phyloP scores from a whole-genome alignment of 306 rosid species.

The Senna siamea region DNA sequence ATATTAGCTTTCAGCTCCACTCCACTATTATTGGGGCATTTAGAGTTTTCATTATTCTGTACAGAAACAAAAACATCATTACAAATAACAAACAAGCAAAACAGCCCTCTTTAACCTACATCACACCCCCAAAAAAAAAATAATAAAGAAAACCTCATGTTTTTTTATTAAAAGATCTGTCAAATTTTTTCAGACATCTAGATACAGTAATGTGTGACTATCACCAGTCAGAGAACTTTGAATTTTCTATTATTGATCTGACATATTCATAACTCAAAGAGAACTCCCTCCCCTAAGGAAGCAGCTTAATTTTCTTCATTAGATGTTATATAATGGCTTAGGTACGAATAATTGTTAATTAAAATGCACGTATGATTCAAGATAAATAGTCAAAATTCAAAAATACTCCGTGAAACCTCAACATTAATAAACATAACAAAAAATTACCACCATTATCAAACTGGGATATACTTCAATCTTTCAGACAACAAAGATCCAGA shows the following conservation, averaged over 20 bases:
- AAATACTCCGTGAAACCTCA: neutral
- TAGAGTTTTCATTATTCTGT: slow-evolving; percentile 25
- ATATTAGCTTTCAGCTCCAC: slow-evolving; percentile 9
- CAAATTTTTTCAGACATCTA: neutral
- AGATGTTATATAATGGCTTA: neutral
- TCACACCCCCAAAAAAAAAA: neutral
- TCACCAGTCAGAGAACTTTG: neutral
- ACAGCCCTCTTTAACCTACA: neutral
- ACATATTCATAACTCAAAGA: neutral
- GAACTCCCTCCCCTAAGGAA: neutral
- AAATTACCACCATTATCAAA: neutral
- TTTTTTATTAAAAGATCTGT: no score
- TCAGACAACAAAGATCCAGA: slow-evolving; percentile 11
- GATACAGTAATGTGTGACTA: neutral
- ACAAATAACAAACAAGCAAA: slow-evolving; percentile 5
- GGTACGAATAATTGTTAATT: neutral
- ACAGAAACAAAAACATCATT: slow-evolving; percentile 6
- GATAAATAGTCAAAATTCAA: neutral
- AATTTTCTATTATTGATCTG: neutral
- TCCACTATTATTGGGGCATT: neutral
- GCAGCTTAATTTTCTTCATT: neutral
- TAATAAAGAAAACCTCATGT: neutral
- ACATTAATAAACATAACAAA: neutral
- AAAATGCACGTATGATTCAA: neutral
- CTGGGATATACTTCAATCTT: neutral